Base-by-base conservation (phyloP, 2,329 filamentous ascomycete genomes). In the Xylariaceae sp. region DNA sequence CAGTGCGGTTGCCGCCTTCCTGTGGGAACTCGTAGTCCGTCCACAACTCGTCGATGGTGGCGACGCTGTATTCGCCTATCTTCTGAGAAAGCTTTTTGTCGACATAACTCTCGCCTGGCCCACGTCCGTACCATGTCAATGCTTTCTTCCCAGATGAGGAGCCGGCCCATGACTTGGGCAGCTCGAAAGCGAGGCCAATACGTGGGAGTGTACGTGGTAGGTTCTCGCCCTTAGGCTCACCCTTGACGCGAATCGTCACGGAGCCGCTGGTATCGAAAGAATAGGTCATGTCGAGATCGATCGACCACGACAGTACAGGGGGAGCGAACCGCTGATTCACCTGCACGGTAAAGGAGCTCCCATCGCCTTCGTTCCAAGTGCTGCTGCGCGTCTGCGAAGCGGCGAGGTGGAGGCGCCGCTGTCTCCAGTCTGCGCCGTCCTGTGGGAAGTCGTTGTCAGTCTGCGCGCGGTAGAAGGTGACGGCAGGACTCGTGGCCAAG, bases 11-110 rank as follows among this genome's bases (percentile, higher is more conserved):
- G 1, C 76, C 73, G 23, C 69, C 72, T 44, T 86, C 81, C 54
- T 86, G 82, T 0, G 81, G 81, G 39, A 74, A 79, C 47, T 86
- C 81, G 53, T 84, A 85, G 29, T 74, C 69, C 1, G 73, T 71
- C 59, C 71, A 77, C 0, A 85, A 65, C 3, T 72, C 66, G 21
- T 73, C 69, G 2, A 78, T 60, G 2, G 34, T 16, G 3, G 51
- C 48, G 2, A 59, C 52, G 3, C 60, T 57, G 57, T 70, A 78
- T 40, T 68, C 68, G 2, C 76, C 80, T 2, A 79, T 60, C 0
- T 62, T 63, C 54, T 83, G 79, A 5, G 74, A 74, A 12, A 71
- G 56, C 57, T 83, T 82, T 63, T 75, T 82, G 61, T 86, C 83
- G 15, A 68, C 65, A 62, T 85, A 86, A 16, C 70, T 75, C 59